A percentile compares a stretch with the other conserved stretches of the same genome.
Evolutionary conservation across 2,329 filamentous ascomycete species (phyloP).

Genomic region (Sarocladiaceae sp.): DNA sequence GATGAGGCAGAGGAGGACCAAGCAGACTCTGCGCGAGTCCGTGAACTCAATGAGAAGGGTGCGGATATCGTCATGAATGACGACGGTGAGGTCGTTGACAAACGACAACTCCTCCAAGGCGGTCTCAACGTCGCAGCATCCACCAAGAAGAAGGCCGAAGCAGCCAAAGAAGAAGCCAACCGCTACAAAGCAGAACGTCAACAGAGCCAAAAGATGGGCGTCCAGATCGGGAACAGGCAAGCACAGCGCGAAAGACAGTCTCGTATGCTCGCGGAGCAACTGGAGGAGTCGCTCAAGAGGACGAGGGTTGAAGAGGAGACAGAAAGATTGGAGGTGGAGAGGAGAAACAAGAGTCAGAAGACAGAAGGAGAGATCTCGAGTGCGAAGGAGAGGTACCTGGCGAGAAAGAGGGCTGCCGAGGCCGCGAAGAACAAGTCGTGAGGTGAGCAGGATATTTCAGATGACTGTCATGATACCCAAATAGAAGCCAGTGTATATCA

Average conservation of each 20-base stretch:
- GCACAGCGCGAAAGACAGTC: conserved; percentile 73
- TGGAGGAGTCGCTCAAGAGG: conserved; percentile 69
- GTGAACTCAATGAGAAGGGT: conserved; percentile 60
- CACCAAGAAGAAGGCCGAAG: conserved; percentile 48
- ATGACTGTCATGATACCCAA: neutral
- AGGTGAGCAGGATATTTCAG: neutral
- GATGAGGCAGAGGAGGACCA: conserved; percentile 45
- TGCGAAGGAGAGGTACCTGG: conserved; percentile 75
- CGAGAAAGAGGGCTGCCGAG: conserved; percentile 70
- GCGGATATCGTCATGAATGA: conserved; percentile 69
- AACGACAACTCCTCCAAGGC: conserved; percentile 71
- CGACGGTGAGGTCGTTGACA: conserved; percentile 79
- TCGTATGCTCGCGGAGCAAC: conserved; percentile 73
- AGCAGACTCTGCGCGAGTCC: conserved; percentile 44
- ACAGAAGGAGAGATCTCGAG: conserved; percentile 71
- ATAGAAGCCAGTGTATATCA: too few species aligned
- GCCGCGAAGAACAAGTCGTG: conserved; percentile 52
- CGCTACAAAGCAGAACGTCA: conserved; percentile 20
- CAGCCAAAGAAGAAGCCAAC: conserved; percentile 18
- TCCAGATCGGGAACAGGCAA: conserved; percentile 48
- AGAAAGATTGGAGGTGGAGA: conserved; percentile 58
- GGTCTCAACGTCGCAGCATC: conserved; percentile 66
- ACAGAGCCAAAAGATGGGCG: conserved; percentile 31
- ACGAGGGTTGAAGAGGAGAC: conserved; percentile 65
- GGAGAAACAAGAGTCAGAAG: conserved; percentile 71